Conservation (phyloP, 2,329 filamentous ascomycete species). For the Myriosclerotinia curreyana region DNA sequence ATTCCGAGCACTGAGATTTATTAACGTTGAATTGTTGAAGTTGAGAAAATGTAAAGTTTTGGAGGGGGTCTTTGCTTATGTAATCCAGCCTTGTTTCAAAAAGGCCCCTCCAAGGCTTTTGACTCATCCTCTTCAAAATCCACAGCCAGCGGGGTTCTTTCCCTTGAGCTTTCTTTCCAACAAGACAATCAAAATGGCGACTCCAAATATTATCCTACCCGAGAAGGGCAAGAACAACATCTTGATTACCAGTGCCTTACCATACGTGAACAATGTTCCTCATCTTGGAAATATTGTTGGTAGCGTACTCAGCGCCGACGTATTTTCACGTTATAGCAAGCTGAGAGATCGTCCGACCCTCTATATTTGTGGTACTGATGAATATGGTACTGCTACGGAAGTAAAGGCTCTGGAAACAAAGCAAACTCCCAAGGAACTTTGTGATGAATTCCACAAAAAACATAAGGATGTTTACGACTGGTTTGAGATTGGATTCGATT, state of each 20-base stretch:
- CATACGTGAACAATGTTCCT: conserved; percentile 76
- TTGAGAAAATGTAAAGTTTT: neutral
- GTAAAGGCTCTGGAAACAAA: conserved; percentile 91
- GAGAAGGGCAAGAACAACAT: conserved; percentile 77
- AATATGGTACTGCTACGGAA: conserved; percentile 95
- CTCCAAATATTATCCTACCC: conserved; percentile 53
- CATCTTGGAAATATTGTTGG: conserved; percentile 89
- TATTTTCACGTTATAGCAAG: conserved; percentile 79
- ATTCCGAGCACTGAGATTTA: neutral
- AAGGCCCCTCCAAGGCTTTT: conserved; percentile 21
- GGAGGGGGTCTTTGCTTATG: neutral
- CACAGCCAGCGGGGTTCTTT: conserved; percentile 18
- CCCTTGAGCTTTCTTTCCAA: neutral
- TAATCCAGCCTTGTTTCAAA: conserved; percentile 5
- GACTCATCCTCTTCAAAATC: conserved; percentile 19
- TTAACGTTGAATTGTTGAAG: neutral
- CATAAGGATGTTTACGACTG: conserved; percentile 92
- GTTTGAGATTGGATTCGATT: conserved; percentile 93
- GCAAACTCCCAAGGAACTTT: conserved; percentile 77
- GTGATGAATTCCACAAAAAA: conserved; percentile 87
- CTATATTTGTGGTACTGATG: conserved; percentile 84
- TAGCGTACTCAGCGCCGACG: conserved; percentile 83
- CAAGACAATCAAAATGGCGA: conserved; percentile 32
- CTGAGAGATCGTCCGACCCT: conserved; percentile 75
- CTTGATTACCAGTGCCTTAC: conserved; percentile 86